Evolutionary conservation across 2,329 filamentous ascomycete genomes (phyloP).

Genomic region (Diaporthe vaccinii): DNA sequence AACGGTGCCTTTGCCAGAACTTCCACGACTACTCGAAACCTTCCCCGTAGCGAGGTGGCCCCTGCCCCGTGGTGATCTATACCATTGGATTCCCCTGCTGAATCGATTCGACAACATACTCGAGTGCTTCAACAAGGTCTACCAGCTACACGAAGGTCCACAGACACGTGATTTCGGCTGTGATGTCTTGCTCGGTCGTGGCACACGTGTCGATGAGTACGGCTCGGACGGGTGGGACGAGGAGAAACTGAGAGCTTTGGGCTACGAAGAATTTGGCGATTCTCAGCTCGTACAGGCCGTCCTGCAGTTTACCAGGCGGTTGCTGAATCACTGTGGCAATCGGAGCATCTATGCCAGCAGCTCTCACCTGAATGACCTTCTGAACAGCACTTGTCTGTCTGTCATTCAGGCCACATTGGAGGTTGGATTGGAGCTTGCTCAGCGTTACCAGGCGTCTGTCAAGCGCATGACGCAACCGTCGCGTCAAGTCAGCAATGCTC

Average conservation of each 20-base stretch:
- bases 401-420: constrained; percentile 84
- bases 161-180: constrained; percentile 83
- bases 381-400: constrained; percentile 87
- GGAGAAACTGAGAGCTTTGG: constrained; percentile 67
- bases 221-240: constrained; percentile 62
- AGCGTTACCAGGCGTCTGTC: constrained; percentile 91
- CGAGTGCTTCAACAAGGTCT: constrained; percentile 83
- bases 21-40: constrained; percentile 80
- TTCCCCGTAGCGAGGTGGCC: constrained; percentile 90
- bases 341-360: constrained; percentile 97
- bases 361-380: constrained; percentile 85
- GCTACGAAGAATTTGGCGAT: constrained; percentile 82
- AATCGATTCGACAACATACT: constrained; percentile 94
- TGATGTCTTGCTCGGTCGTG: constrained; percentile 72
- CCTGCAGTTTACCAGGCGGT: constrained; percentile 85
- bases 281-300: constrained; percentile 83
- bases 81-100: constrained; percentile 96
- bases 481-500: constrained; percentile 76
- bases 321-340: constrained; percentile 96
- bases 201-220: constrained; percentile 64
- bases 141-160: constrained; percentile 83
- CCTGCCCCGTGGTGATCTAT: constrained; percentile 93
- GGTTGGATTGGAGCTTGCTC: constrained; percentile 87
- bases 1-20: constrained; percentile 77
- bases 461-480: constrained; percentile 78